Evolutionary conservation across 1,284 basidiomycete species (phyloP).

Genomic region (Trichosporon asahii): DNA sequence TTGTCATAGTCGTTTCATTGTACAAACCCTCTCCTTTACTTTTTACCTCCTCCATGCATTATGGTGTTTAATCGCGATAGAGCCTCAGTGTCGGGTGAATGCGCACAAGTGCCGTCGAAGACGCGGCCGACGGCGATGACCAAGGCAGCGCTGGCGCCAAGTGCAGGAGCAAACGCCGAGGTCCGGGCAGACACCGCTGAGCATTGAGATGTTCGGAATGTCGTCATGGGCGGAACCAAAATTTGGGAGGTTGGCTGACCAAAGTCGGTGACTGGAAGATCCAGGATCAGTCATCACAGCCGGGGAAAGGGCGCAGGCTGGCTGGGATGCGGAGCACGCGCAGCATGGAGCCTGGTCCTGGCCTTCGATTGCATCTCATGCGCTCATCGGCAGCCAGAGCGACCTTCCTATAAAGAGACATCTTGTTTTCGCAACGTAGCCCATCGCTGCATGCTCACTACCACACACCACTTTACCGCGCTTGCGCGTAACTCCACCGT

Average conservation of each 20-base stretch:
- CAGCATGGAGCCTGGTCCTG: background rate
- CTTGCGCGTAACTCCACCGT: background rate
- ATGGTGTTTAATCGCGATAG: conserved; percentile 4
- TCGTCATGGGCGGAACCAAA: conserved; percentile 5
- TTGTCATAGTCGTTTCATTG: conserved; percentile 7
- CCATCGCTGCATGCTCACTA: conserved; percentile 9
- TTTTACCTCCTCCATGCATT: background rate
- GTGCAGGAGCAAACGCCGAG: background rate
- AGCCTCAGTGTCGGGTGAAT: background rate
- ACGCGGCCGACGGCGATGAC: background rate
- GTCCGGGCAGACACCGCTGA: background rate
- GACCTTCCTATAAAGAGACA: background rate
- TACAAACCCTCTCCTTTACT: conserved; percentile 3
- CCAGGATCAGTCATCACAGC: conserved; percentile 2
- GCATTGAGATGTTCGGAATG: background rate
- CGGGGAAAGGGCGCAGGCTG: background rate
- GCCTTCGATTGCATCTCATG: background rate
- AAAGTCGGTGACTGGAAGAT: background rate
- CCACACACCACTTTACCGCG: background rate
- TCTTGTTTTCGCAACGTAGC: conserved; percentile 6
- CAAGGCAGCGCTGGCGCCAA: background rate
- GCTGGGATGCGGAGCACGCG: background rate
- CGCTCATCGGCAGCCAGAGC: background rate
- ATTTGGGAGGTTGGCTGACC: background rate
- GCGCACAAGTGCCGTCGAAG: background rate